phyloP scores from a whole-genome alignment of 1,284 basidiomycete genomes.

The Somion occarium region DNA sequence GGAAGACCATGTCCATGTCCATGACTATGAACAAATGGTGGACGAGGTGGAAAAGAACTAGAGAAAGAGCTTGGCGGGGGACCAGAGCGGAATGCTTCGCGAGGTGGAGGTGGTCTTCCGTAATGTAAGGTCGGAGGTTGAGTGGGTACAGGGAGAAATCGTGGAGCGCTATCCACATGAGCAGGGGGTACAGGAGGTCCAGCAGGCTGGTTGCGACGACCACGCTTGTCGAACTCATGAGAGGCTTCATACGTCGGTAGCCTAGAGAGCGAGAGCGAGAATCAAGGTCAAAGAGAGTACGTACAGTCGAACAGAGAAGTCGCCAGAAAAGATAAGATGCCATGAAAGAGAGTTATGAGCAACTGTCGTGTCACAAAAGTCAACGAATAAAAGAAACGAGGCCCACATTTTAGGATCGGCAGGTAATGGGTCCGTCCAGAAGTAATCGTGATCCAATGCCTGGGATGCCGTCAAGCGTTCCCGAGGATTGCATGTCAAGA shows the following conservation, averaged over 20 bases:
- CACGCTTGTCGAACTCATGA: constrained; percentile 81
- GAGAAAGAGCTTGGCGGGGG: constrained; percentile 6
- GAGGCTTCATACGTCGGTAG: constrained; percentile 76
- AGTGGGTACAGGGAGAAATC: constrained; percentile 18
- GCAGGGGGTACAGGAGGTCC: constrained; percentile 18
- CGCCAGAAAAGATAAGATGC: not conserved
- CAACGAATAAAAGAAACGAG: constrained; percentile 6
- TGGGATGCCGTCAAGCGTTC: constrained; percentile 87
- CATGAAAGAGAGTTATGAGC: constrained; percentile 6
- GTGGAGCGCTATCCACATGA: constrained; percentile 17
- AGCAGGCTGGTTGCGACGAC: constrained; percentile 42
- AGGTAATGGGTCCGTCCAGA: constrained; percentile 83
- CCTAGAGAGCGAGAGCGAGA: constrained; percentile 34
- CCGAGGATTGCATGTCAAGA: constrained; percentile 88
- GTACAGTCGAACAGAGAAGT: not conserved
- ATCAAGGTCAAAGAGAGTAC: constrained; percentile 6
- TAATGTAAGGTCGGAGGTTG: constrained; percentile 16
- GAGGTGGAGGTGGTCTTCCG: constrained; percentile 24
- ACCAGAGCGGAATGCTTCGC: constrained; percentile 25
- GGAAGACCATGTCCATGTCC: not conserved
- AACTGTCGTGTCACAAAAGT: not conserved
- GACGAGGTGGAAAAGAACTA: constrained; percentile 4
- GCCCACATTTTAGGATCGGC: constrained; percentile 76
- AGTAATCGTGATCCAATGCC: constrained; percentile 88
- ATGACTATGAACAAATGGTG: not conserved